A percentile compares a stretch with the other conserved stretches of the same genome.
Evolutionary conservation across 306 rosid species (phyloP).

Genomic region (Vicia villosa): DNA sequence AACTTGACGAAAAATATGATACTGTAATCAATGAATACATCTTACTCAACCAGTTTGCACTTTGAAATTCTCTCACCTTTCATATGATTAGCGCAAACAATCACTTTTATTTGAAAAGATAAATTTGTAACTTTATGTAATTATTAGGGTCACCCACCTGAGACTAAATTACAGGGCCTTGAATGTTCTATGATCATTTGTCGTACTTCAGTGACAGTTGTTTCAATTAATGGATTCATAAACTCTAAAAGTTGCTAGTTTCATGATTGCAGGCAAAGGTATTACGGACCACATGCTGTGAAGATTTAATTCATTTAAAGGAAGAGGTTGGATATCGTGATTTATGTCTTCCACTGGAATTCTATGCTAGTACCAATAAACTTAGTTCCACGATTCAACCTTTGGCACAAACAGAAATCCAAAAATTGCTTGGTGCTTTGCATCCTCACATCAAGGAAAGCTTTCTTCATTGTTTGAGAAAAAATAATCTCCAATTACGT

Average conservation of each 20-base stretch:
- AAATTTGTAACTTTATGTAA: conserved; percentile 17
- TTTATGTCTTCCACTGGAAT: conserved; percentile 48
- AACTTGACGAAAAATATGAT: conserved; percentile 8
- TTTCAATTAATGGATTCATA: conserved; percentile 28
- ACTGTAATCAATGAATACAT: conserved; percentile 18
- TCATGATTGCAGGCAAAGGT: conserved; percentile 60
- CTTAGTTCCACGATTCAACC: conserved; percentile 44
- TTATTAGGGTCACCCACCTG: conserved; percentile 7
- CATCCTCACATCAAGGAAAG: conserved; percentile 59
- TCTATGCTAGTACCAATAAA: conserved; percentile 35
- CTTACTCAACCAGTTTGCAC: conserved; percentile 7
- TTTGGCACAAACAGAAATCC: conserved; percentile 46
- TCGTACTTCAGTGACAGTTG: conserved; percentile 15
- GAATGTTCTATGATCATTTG: conserved; percentile 20
- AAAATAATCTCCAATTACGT: conserved; percentile 44
- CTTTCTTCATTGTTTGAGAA: conserved; percentile 63
- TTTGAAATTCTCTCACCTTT: conserved; percentile 11
- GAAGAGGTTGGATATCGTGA: conserved; percentile 48
- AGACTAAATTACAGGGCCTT: neutral
- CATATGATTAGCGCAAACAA: conserved; percentile 3
- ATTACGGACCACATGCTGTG: conserved; percentile 57
- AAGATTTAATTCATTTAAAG: conserved; percentile 54
- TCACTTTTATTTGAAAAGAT: conserved; percentile 3
- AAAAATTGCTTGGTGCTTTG: conserved; percentile 49
- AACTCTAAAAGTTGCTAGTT: conserved; percentile 41